A percentile compares a stretch with the other conserved stretches of the same genome.
Evolutionary conservation across 116 monocot genomes (phyloP).

Genomic region (Zostera marina): DNA sequence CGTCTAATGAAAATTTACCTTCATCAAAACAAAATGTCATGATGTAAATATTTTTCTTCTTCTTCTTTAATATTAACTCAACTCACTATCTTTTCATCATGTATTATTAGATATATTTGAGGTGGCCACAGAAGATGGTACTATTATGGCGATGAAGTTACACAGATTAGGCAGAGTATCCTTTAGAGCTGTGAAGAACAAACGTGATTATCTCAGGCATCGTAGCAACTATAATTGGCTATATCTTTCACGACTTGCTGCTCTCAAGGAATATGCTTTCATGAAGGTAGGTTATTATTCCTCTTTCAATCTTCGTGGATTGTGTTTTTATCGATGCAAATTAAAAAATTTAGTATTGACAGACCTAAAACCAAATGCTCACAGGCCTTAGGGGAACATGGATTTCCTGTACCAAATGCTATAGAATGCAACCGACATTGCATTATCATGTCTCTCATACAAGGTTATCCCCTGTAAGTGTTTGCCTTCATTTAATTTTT

Average conservation of each 20-base stretch:
- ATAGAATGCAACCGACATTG: slow-evolving; percentile 95
- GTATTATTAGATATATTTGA: slow-evolving; percentile 69
- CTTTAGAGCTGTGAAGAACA: slow-evolving; percentile 91
- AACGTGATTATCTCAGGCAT: slow-evolving; percentile 80
- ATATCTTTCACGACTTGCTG: slow-evolving; percentile 91
- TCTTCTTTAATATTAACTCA: too few relatives aligned
- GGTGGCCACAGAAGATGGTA: slow-evolving; percentile 89
- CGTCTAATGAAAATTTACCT: too few relatives aligned
- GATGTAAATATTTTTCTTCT: too few relatives aligned
- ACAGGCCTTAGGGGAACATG: slow-evolving; percentile 90
- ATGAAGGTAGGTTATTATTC: slow-evolving; percentile 95
- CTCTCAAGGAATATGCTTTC: slow-evolving; percentile 90
- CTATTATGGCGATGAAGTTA: slow-evolving; percentile 79
- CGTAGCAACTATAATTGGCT: slow-evolving; percentile 83
- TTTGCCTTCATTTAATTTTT: too few relatives aligned
- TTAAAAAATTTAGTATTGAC: not conserved
- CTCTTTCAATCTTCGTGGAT: not conserved
- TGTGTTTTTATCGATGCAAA: too few relatives aligned
- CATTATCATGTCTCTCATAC: slow-evolving; percentile 86
- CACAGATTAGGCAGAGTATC: slow-evolving; percentile 87
- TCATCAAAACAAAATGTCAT: too few relatives aligned
- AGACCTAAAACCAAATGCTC: not conserved
- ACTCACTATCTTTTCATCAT: not conserved
- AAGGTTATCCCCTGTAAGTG: slow-evolving; percentile 91
- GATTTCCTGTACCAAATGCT: slow-evolving; percentile 89